A percentile compares a stretch with the other conserved stretches of the same genome.
phyloP scores from a whole-genome alignment of 2,329 filamentous ascomycete species.

The Aspergillus sp. region DNA sequence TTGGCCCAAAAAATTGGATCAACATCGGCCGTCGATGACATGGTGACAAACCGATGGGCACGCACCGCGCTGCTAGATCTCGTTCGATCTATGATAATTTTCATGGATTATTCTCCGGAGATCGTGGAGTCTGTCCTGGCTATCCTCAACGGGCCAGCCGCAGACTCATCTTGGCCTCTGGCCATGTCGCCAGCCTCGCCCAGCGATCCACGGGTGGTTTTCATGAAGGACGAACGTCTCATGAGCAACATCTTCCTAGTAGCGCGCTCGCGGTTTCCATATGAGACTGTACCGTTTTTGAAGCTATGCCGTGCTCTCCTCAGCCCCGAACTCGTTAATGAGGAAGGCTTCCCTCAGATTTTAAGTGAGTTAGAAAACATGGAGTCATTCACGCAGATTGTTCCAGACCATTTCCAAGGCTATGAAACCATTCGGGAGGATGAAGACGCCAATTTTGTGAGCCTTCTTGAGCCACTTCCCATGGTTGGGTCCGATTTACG shows the following conservation, averaged over 20 bases:
- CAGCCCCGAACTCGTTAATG: slow-evolving; percentile 43
- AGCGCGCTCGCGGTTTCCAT: slow-evolving; percentile 77
- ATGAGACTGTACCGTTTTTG: slow-evolving; percentile 78
- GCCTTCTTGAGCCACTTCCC: slow-evolving; percentile 59
- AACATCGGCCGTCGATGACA: slow-evolving; percentile 51
- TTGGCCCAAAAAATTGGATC: slow-evolving; percentile 47
- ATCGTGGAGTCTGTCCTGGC: slow-evolving; percentile 66
- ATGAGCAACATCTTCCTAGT: slow-evolving; percentile 63
- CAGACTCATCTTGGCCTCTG: slow-evolving; percentile 20
- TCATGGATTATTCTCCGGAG: slow-evolving; percentile 72
- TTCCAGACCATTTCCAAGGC: slow-evolving; percentile 69
- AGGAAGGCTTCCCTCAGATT: slow-evolving; percentile 54
- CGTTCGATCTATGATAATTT: slow-evolving; percentile 64
- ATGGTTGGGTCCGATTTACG: slow-evolving; percentile 37
- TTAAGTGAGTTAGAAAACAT: slow-evolving; percentile 67
- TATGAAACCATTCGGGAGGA: slow-evolving; percentile 83
- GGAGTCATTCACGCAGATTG: slow-evolving; percentile 71
- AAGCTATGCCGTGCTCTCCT: slow-evolving; percentile 67
- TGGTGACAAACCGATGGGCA: slow-evolving; percentile 61
- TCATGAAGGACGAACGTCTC: slow-evolving; percentile 58
- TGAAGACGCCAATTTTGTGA: slow-evolving; percentile 77
- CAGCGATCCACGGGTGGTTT: slow-evolving; percentile 48
- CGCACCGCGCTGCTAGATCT: slow-evolving; percentile 68
- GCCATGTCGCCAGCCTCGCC: slow-evolving; percentile 18
- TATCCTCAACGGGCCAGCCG: slow-evolving; percentile 54